A percentile compares a stretch with the other conserved stretches of the same genome.
Conservation (phyloP, 805 yeast genomes). For the Suhomyces vadensis region DNA sequence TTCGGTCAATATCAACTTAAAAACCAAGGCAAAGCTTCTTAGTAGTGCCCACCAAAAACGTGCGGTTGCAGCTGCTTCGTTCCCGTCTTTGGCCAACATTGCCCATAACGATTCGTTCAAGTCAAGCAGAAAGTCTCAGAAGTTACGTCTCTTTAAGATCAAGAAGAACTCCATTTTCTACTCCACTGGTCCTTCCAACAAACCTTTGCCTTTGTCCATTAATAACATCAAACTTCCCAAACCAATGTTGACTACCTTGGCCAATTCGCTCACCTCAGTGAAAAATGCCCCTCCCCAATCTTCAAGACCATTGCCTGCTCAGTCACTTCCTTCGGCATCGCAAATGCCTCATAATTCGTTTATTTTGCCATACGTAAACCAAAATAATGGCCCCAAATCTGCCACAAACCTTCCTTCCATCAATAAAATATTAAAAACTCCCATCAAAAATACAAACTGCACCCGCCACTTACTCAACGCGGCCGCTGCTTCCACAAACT, state of each 20-base stretch:
- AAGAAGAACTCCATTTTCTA: conserved; percentile 38
- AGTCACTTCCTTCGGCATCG: conserved; percentile 1
- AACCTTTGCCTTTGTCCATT: conserved; percentile 13
- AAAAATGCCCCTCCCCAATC: not conserved
- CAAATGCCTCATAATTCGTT: conserved; percentile 6
- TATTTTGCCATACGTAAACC: conserved; percentile 2
- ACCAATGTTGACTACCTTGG: conserved; percentile 12
- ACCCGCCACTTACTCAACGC: conserved; percentile 19
- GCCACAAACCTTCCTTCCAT: conserved; percentile 37
- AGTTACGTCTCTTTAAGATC: conserved; percentile 39
- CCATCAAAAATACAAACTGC: conserved; percentile 35
- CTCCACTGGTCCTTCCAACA: conserved; percentile 10
- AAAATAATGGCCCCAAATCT: conserved; percentile 1
- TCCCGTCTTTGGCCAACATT: conserved; percentile 25
- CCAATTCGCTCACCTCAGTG: conserved; percentile 4
- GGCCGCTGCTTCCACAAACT: conserved; percentile 9
- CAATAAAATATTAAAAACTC: conserved; percentile 45
- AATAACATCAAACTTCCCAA: conserved; percentile 12
- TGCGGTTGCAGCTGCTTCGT: conserved; percentile 1
- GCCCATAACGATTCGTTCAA: conserved; percentile 18
- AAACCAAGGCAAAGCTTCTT: conserved; percentile 17
- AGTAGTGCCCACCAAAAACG: conserved; percentile 3
- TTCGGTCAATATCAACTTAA: conserved; percentile 26
- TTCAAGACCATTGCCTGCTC: not conserved
- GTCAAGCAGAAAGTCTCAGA: conserved; percentile 13